Conservation (phyloP, 371 early-diverging fungal genomes). For the Apophysomyces elegans region DNA sequence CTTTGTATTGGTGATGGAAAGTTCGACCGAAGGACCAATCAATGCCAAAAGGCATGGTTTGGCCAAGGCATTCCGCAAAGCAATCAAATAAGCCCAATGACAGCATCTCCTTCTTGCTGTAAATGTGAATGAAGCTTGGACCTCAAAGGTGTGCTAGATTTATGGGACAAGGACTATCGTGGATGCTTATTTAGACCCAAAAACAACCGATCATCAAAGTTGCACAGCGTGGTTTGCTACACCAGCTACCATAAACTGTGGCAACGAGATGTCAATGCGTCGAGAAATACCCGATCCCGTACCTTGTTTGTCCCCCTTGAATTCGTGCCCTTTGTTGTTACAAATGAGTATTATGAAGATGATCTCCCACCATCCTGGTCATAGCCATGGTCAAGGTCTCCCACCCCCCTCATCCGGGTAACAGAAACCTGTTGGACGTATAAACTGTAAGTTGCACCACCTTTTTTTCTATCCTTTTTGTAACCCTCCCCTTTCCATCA, state of each 20-base stretch:
- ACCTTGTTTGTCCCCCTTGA: neutral
- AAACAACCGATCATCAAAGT: too few species aligned
- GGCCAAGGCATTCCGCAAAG: slow-evolving; percentile 3
- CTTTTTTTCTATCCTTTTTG: neutral
- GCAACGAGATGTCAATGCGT: slow-evolving; percentile 2
- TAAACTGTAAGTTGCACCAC: too few species aligned
- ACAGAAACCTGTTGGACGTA: too few species aligned
- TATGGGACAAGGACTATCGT: too few species aligned
- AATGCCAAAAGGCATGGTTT: neutral
- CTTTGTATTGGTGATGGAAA: too few species aligned
- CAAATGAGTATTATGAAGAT: too few species aligned
- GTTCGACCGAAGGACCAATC: too few species aligned
- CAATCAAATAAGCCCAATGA: neutral
- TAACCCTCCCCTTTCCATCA: neutral
- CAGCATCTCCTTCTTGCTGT: slow-evolving; percentile 6
- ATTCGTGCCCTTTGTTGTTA: too few species aligned
- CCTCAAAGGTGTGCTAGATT: neutral
- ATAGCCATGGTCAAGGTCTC: too few species aligned
- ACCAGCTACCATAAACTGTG: neutral
- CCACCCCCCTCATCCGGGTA: too few species aligned
- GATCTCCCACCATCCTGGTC: too few species aligned
- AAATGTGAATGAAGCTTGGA: slow-evolving; percentile 2
- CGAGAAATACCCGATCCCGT: neutral
- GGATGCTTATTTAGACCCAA: too few species aligned
- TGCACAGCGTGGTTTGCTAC: neutral